phyloP scores from a whole-genome alignment of 805 yeast genomes.

The Lipomyces mesembrius region DNA sequence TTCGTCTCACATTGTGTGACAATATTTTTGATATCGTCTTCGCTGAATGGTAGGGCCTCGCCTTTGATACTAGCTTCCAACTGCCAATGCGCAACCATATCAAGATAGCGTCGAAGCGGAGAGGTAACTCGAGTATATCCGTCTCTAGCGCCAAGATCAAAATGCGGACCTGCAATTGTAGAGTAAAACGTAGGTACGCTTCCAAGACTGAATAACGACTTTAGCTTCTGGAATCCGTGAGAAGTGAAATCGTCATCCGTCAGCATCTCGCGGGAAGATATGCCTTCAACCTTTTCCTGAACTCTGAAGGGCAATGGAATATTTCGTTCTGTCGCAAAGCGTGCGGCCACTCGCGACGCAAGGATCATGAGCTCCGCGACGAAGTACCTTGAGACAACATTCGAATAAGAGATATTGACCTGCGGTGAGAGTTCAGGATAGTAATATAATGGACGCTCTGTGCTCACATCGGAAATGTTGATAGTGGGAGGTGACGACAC shows the following conservation, averaged over 20 bases:
- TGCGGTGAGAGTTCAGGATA: constrained; percentile 1
- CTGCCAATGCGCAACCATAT: constrained; percentile 80
- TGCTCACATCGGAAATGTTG: not conserved
- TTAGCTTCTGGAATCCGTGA: constrained; percentile 5
- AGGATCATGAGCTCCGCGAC: constrained; percentile 86
- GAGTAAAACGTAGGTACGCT: constrained; percentile 8
- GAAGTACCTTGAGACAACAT: constrained; percentile 56
- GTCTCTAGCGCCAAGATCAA: constrained; percentile 52
- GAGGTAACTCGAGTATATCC: constrained; percentile 80
- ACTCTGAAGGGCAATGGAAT: constrained; percentile 42
- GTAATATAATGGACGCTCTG: constrained; percentile 13
- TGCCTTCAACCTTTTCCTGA: constrained; percentile 4
- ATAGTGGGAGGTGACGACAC: not conserved
- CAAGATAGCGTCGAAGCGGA: constrained; percentile 83
- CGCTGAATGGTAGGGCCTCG: constrained; percentile 32
- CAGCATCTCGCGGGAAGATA: not conserved
- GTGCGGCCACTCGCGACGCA: constrained; percentile 59
- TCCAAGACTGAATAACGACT: not conserved
- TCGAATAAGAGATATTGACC: constrained; percentile 42
- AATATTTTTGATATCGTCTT: constrained; percentile 11
- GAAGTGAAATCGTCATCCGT: not conserved
- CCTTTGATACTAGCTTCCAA: constrained; percentile 53
- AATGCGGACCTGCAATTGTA: constrained; percentile 11
- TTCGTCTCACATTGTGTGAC: not conserved
- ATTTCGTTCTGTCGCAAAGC: constrained; percentile 33